These are phyloP conservation scores for Colletotrichum sublineola DNA, from an alignment of 2,329 filamentous ascomycete species.

Conservation along the genomic window DNA sequence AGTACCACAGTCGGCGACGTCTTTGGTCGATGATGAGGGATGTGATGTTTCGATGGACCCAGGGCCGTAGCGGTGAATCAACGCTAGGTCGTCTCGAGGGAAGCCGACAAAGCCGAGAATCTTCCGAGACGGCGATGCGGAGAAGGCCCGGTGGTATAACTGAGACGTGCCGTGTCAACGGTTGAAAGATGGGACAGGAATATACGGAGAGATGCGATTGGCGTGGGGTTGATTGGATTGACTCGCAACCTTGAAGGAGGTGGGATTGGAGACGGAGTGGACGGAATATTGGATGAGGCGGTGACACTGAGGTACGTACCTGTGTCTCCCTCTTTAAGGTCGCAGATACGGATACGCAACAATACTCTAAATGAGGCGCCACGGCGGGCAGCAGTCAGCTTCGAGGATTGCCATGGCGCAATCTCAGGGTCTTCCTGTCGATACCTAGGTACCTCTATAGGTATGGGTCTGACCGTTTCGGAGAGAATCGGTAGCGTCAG, in stretches of 20 bases:
- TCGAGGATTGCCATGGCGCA: conserved; percentile 18
- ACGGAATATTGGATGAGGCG: not conserved
- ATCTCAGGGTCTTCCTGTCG: conserved; percentile 38
- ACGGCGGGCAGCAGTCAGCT: not conserved
- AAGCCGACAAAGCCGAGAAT: not conserved
- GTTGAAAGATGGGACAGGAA: not conserved
- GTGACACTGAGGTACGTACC: not conserved
- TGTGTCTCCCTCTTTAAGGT: too few species aligned
- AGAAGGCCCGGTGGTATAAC: not conserved
- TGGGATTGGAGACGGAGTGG: conserved; percentile 13
- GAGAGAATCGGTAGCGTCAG: conserved; percentile 23
- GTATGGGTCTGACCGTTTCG: conserved; percentile 31
- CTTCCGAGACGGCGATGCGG: not conserved
- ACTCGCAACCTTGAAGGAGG: conserved; percentile 16
- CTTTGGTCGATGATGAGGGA: conserved; percentile 1
- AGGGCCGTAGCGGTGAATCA: not conserved
- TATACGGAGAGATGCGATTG: conserved; percentile 1
- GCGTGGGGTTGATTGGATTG: not conserved
- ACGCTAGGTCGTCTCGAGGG: not conserved
- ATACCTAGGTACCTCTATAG: not conserved
- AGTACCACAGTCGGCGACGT: not conserved
- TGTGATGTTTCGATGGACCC: not conserved
- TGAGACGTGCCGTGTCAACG: not conserved
- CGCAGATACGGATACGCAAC: too few species aligned
- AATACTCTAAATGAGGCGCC: too few species aligned